These are phyloP conservation scores for Lindgomyces ingoldianus DNA, from an alignment of 495 filamentous ascomycete species.

Conservation along the genomic window DNA sequence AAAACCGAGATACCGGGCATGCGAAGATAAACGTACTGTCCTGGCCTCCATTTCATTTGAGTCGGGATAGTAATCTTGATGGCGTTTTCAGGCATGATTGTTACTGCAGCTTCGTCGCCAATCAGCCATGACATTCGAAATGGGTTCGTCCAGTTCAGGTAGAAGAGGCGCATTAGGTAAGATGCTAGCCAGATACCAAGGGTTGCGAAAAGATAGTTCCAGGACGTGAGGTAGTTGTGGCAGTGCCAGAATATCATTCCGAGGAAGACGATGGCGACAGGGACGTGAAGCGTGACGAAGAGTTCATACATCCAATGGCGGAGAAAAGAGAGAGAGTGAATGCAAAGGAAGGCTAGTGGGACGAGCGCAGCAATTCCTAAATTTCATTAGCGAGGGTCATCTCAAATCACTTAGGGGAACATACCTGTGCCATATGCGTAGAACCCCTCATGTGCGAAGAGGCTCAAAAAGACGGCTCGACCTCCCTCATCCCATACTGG, in stretches of 20 bases:
- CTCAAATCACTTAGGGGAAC: constrained; percentile 1
- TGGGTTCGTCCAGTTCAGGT: constrained; percentile 85
- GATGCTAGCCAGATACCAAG: constrained; percentile 75
- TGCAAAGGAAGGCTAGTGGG: constrained; percentile 75
- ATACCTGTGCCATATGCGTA: constrained; percentile 79
- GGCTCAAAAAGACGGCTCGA: constrained; percentile 60
- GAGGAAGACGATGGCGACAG: constrained; percentile 76
- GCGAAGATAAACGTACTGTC: constrained; percentile 91
- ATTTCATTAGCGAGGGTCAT: constrained; percentile 10
- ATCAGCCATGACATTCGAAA: constrained; percentile 75
- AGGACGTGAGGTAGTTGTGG: constrained; percentile 86
- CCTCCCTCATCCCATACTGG: constrained; percentile 80
- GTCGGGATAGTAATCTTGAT: constrained; percentile 93
- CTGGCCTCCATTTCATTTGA: constrained; percentile 87
- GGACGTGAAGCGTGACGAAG: constrained; percentile 79
- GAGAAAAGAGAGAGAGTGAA: constrained; percentile 75
- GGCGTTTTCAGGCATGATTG: constrained; percentile 84
- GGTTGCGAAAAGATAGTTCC: constrained; percentile 85
- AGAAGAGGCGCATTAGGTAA: constrained; percentile 51
- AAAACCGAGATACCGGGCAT: constrained; percentile 88
- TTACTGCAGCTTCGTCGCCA: constrained; percentile 85
- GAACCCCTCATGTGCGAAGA: constrained; percentile 58
- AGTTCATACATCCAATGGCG: constrained; percentile 72
- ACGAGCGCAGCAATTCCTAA: constrained; percentile 78
- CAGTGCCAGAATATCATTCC: constrained; percentile 95